Conservation (phyloP, 305 asterid species). For the Fraxinus albicans region DNA sequence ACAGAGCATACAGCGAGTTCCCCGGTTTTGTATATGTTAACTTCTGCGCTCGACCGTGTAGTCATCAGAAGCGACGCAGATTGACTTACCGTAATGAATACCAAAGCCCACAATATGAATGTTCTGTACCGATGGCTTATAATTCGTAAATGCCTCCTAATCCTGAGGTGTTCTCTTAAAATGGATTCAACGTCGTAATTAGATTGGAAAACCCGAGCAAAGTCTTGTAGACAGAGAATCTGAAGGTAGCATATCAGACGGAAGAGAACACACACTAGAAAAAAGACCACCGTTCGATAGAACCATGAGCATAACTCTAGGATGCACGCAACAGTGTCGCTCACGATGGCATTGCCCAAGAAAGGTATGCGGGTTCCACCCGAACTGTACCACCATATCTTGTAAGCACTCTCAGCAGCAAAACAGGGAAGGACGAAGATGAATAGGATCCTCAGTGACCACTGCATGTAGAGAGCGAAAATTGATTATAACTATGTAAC, state of each 20-base stretch:
- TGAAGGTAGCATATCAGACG: slow-evolving; percentile 88
- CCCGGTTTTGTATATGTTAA: slow-evolving; percentile 57
- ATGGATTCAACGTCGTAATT: slow-evolving; percentile 73
- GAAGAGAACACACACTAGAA: slow-evolving; percentile 80
- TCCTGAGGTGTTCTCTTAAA: slow-evolving; percentile 75
- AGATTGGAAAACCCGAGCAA: slow-evolving; percentile 64
- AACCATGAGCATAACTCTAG: slow-evolving; percentile 88
- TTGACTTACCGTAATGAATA: slow-evolving; percentile 73
- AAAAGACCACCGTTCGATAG: slow-evolving; percentile 73
- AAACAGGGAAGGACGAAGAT: slow-evolving; percentile 82
- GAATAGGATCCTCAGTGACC: slow-evolving; percentile 69
- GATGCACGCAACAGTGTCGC: slow-evolving; percentile 74
- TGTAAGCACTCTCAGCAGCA: slow-evolving; percentile 68
- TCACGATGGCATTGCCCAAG: slow-evolving; percentile 67
- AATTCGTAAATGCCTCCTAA: slow-evolving; percentile 72
- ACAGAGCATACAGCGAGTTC: slow-evolving; percentile 86
- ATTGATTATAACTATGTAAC: not conserved
- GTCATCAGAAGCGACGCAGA: slow-evolving; percentile 74
- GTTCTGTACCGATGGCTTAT: slow-evolving; percentile 82
- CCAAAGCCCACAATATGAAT: slow-evolving; percentile 61
- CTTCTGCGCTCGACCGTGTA: slow-evolving; percentile 55
- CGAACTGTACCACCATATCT: slow-evolving; percentile 87
- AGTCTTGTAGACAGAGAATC: slow-evolving; percentile 83
- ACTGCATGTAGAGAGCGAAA: slow-evolving; percentile 42
- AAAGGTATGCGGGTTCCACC: slow-evolving; percentile 89